Base-by-base conservation (phyloP, 306 rosid species). In the Trifolium subterraneum region DNA sequence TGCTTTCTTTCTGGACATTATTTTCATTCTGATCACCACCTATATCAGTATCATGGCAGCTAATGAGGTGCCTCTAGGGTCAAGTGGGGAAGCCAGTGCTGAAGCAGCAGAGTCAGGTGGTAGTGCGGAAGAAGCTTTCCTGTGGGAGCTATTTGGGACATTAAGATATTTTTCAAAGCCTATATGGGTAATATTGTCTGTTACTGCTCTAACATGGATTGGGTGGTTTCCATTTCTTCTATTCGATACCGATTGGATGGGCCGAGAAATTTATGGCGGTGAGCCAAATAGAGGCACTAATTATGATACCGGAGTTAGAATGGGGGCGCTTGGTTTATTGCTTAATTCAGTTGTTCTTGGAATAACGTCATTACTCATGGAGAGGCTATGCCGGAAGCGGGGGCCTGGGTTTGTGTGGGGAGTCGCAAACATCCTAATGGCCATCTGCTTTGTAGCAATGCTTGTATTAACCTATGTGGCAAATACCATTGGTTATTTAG, bases 201-300 rank as follows among this genome's bases (percentile, higher is more conserved):
- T 91, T 80, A 87, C 85, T 74, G 92, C 96, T 76, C 82, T 91
- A 61, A 94, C 93, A 58, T 91, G 98, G 98, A 74, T 89, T 72
- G 98, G 90, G 7, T 94, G 98, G 97, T 94, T 94, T 82, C 98
- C 98, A 51, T 91, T 94, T 84, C 83, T 83, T 80, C 93, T 91
- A 41, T 94, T 85, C 60, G 96, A 94, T 83, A 94, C 98, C 74
- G 98, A 91, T 79, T 94, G 98, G 98, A 90, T 94, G 96, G 97
- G 98, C 72, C 86, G 98, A 80, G 98, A 94, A 87, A 91, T 94
- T 77, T 94, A 94, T 76, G 97, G 96, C 18, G 98, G 98, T 70
- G 80, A 88, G 82, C 97, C 98, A 77, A 91, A 93, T 74, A 85
- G 75, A 55, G 97, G 98, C 77, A 44, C 68, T 78, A 84, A 65